These are phyloP conservation scores for Fagopyrum tataricum DNA, from an alignment of 148 eudicot species.

Conservation along the genomic window DNA sequence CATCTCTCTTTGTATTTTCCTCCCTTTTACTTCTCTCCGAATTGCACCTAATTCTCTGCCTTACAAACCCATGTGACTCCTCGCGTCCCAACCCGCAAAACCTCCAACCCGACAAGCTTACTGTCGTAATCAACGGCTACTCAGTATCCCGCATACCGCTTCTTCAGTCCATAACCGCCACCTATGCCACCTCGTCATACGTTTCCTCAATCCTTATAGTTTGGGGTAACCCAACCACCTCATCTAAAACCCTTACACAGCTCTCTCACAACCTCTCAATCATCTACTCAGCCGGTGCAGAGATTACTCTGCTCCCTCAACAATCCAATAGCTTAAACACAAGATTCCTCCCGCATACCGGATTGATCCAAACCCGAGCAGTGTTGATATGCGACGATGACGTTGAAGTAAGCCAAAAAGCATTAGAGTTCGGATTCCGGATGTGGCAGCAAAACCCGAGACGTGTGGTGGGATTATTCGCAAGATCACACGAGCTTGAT, in stretches of 20 bases:
- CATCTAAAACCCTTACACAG: constrained; percentile 31
- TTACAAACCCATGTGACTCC: constrained; percentile 29
- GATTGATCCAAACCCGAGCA: constrained; percentile 46
- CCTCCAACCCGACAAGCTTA: constrained; percentile 52
- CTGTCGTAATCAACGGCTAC: constrained; percentile 76
- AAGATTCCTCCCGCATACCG: constrained; percentile 64
- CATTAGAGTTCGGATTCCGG: constrained; percentile 53
- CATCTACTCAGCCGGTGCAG: constrained; percentile 33
- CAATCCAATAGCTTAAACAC: constrained; percentile 47
- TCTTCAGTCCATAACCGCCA: constrained; percentile 47
- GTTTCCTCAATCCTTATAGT: constrained; percentile 45
- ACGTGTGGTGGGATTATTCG: constrained; percentile 61
- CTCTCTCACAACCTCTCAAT: constrained; percentile 52
- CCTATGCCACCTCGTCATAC: constrained; percentile 47
- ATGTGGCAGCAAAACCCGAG: constrained; percentile 46
- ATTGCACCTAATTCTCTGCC: background rate
- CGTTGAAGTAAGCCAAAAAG: constrained; percentile 41
- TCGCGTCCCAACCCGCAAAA: constrained; percentile 25
- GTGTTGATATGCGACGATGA: constrained; percentile 83
- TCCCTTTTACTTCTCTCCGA: background rate
- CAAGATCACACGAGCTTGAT: constrained; percentile 72
- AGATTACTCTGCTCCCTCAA: constrained; percentile 45
- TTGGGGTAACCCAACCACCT: constrained; percentile 73
- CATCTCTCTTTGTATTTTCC: background rate
- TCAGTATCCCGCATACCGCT: constrained; percentile 68